These are phyloP conservation scores for Furcasterigmium sp. DNA, from an alignment of 2,329 filamentous ascomycete species.

Conservation along the genomic window DNA sequence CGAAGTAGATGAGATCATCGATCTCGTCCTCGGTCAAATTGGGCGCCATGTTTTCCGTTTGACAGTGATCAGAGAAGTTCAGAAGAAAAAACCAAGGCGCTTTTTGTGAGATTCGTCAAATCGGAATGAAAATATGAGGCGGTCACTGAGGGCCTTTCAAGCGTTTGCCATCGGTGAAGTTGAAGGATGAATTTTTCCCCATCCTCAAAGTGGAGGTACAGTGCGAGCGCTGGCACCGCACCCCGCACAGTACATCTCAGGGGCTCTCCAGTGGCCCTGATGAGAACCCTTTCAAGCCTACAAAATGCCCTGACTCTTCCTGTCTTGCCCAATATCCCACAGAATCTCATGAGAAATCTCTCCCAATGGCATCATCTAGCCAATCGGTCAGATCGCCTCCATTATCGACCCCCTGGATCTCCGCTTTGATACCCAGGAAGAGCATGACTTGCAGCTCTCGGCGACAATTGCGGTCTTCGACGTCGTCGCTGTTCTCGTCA, in stretches of 20 bases:
- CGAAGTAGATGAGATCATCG: conserved; percentile 86
- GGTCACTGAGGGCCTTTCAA: too few species aligned
- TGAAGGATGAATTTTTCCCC: conserved; percentile 11
- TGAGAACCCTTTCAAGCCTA: too few species aligned
- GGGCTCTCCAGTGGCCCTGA: not conserved
- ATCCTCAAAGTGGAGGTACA: conserved; percentile 9
- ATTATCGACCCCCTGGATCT: conserved; percentile 67
- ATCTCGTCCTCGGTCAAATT: conserved; percentile 71
- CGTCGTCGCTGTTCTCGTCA: conserved; percentile 17
- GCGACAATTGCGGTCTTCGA: conserved; percentile 32
- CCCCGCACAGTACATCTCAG: conserved; percentile 6
- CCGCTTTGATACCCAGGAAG: conserved; percentile 67
- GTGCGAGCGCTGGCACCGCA: conserved; percentile 3
- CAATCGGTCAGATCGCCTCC: conserved; percentile 43
- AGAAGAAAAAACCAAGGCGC: too few species aligned
- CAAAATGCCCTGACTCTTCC: too few species aligned
- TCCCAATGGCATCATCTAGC: conserved; percentile 38
- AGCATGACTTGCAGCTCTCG: conserved; percentile 68
- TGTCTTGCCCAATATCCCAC: not conserved
- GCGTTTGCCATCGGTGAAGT: not conserved
- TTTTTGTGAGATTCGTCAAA: too few species aligned
- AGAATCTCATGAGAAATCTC: too few species aligned
- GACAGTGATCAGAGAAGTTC: too few species aligned
- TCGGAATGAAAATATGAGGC: too few species aligned
- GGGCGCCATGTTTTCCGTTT: conserved; percentile 33